A percentile compares a stretch with the other conserved stretches of the same genome.
phyloP scores from a whole-genome alignment of 345 rosid genomes.

The Arabidopsis suecica region DNA sequence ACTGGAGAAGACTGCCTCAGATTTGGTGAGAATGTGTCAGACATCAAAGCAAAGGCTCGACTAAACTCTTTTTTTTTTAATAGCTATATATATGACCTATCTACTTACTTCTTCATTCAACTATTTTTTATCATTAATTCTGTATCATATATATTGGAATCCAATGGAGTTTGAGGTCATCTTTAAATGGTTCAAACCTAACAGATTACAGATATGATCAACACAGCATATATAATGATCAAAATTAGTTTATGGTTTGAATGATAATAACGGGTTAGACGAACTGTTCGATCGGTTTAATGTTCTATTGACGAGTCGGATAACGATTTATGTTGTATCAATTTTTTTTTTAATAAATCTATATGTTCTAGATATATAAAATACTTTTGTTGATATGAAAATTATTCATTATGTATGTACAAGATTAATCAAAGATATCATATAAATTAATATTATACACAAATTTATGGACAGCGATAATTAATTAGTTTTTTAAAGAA shows the following conservation, averaged over 20 bases:
- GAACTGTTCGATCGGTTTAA: neutral
- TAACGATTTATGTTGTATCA: neutral
- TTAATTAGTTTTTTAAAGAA: no score
- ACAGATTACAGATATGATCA: neutral
- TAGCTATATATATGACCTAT: neutral
- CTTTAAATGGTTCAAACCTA: slow-evolving; percentile 4
- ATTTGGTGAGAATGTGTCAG: slow-evolving; percentile 45
- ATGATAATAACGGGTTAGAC: neutral
- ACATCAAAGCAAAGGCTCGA: slow-evolving; percentile 36
- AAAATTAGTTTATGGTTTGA: neutral
- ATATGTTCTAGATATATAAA: neutral
- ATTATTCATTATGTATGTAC: neutral
- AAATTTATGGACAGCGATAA: neutral
- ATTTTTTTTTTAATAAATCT: neutral
- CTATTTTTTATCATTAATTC: neutral
- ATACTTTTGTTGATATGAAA: neutral
- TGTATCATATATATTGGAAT: slow-evolving; percentile 20
- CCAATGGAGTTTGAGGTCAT: slow-evolving; percentile 19
- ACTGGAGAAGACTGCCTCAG: slow-evolving; percentile 40
- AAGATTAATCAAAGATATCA: neutral
- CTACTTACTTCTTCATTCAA: neutral
- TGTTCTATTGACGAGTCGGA: neutral
- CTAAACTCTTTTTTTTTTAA: slow-evolving; percentile 4
- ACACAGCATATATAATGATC: neutral
- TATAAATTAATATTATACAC: neutral